Base-by-base conservation (phyloP, 1,284 basidiomycete genomes). In the Tylopilus orsonianus region DNA sequence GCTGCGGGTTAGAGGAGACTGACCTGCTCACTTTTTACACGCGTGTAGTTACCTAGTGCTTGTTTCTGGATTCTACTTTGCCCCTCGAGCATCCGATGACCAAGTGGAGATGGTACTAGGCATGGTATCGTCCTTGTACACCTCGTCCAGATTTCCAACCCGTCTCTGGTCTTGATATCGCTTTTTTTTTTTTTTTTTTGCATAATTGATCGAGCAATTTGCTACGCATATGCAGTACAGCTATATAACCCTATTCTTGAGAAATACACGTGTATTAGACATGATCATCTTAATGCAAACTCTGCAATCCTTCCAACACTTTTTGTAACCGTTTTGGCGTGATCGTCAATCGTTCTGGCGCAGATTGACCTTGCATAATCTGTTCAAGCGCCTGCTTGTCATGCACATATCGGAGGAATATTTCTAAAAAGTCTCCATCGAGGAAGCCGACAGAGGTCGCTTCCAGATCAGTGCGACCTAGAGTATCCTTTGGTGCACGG, bases 341-440 rank as follows among this genome's bases (percentile, higher is more conserved):
- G 50, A 77, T 58, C 14, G 70, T 72, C 23, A 88, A 62, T 38
- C 65, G 67, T 61, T 87, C 84, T 2, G 79, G 76, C 41, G 78
- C 74, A 44, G 70, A 78, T 16, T 71, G 69, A 16, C 86, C 86
- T 24, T 71, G 58, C 58, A 83, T 67, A 8, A 86, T 74, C 50
- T 73, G 68, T 30, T 71, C 60, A 10, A 78, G 61, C 13, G 71
- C 58, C 66, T 59, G 9, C 69, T 61, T 27, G 66, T 62, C 27
- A 65, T 58, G 3, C 72, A 71, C 20, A 60, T 59, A 46, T 59
- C 64, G 27, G 22, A 91, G 71, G 69, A 87, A 85, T 24, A 74
- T 71, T 65, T 93, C 89, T 23, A 95, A 67, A 58, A 93, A 91
- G 61, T 93, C 89, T 3, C 93, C 94, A 57, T 97, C 93, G 23